phyloP scores from a whole-genome alignment of 345 rosid species.

The Hypericum androsaemum region DNA sequence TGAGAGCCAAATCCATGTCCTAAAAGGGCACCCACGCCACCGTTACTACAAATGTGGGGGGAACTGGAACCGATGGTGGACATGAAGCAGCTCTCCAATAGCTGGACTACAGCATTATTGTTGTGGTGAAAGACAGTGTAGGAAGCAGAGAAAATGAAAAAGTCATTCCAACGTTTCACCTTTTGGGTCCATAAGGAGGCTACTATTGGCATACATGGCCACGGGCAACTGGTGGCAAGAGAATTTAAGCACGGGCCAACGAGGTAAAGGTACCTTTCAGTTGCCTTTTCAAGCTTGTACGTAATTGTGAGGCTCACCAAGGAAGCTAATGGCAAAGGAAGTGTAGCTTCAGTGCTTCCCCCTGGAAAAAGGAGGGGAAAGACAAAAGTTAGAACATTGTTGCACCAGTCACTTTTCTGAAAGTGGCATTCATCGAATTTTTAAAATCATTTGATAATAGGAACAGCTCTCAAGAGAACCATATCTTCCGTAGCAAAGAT shows the following conservation, averaged over 20 bases:
- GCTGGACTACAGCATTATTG: conserved; percentile 85
- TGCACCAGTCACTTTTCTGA: background rate
- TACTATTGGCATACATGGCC: conserved; percentile 97
- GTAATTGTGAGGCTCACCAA: conserved; percentile 92
- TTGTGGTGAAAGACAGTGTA: conserved; percentile 87
- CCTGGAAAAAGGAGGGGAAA: conserved; percentile 36
- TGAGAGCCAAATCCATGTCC: conserved; percentile 92
- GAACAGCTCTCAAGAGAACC: background rate
- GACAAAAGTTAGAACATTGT: background rate
- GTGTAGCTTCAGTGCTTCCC: conserved; percentile 70
- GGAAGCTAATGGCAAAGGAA: conserved; percentile 95
- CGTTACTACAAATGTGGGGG: conserved; percentile 50
- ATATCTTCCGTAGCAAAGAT: background rate
- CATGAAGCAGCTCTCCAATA: conserved; percentile 75
- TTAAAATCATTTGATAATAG: background rate
- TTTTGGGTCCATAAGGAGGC: conserved; percentile 86
- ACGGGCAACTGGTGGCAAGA: conserved; percentile 83
- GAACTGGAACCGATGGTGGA: conserved; percentile 59
- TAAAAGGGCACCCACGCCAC: conserved; percentile 90
- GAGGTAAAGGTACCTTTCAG: conserved; percentile 61
- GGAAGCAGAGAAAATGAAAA: conserved; percentile 78
- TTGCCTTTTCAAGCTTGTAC: conserved; percentile 70
- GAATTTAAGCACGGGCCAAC: conserved; percentile 67
- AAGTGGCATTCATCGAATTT: background rate
- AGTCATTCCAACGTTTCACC: conserved; percentile 93